phyloP scores from a whole-genome alignment of 2,329 filamentous ascomycete species.

The Curvularia sp. region DNA sequence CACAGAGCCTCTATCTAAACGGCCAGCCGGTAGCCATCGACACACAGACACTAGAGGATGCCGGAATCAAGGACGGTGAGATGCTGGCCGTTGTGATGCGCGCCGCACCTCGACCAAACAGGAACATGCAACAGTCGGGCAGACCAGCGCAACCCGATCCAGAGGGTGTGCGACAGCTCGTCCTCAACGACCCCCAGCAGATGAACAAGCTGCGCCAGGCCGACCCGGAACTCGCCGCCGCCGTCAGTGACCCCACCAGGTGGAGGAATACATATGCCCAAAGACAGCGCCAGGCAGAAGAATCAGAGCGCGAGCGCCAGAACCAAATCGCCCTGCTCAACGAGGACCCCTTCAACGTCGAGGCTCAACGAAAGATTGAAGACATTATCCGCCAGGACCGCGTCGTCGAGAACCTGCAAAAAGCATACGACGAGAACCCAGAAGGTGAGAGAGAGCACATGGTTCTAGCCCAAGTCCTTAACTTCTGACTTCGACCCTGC shows the following conservation, averaged over 20 bases:
- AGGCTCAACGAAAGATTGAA: conserved; percentile 90
- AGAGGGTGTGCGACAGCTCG: conserved; percentile 82
- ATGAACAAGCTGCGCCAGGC: conserved; percentile 74
- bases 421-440: conserved; percentile 95
- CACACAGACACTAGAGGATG: conserved; percentile 79
- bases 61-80: conserved; percentile 84
- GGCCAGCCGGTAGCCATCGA: conserved; percentile 81
- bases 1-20: conserved; percentile 90
- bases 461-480: not conserved
- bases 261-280: conserved; percentile 77
- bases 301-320: conserved; percentile 77
- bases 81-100: conserved; percentile 87
- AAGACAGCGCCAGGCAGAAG: conserved; percentile 73
- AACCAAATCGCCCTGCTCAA: conserved; percentile 86
- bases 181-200: conserved; percentile 78
- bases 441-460: conserved; percentile 71
- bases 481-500: not conserved
- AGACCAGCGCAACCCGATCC: conserved; percentile 57
- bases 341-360: conserved; percentile 91
- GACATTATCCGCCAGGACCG: conserved; percentile 96
- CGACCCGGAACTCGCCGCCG: conserved; percentile 78
- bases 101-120: conserved; percentile 26
- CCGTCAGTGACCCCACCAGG: conserved; percentile 74
- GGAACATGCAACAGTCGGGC: conserved; percentile 17
- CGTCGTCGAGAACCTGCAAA: conserved; percentile 94